A percentile compares a stretch with the other conserved stretches of the same genome.
Evolutionary conservation across 352 stramenopile species (phyloP).

Genomic region (Pythium rishiriense): DNA sequence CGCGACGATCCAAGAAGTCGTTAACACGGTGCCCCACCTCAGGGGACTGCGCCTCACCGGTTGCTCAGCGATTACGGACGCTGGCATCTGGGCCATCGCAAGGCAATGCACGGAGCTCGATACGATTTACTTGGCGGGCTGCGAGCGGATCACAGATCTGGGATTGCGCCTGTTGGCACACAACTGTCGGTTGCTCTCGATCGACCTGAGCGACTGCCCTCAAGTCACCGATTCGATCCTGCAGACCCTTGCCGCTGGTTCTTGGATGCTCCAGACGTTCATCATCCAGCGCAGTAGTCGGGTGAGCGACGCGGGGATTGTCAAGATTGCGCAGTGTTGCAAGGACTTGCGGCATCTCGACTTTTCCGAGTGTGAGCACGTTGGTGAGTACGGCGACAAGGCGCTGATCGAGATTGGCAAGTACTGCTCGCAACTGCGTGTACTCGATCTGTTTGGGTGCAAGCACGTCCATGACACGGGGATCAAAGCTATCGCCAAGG

Average conservation of each 20-base stretch:
- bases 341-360: constrained; percentile 79
- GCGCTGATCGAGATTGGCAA: constrained; percentile 88
- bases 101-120: constrained; percentile 65
- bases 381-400: constrained; percentile 93
- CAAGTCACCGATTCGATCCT: constrained; percentile 85
- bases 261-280: constrained; percentile 82
- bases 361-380: constrained; percentile 80
- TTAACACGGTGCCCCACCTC: constrained; percentile 66
- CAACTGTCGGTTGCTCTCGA: constrained; percentile 73
- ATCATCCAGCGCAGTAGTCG: constrained; percentile 78
- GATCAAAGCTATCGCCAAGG: constrained; percentile 77
- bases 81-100: constrained; percentile 85
- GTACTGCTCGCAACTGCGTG: constrained; percentile 69
- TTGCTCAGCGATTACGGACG: constrained; percentile 86
- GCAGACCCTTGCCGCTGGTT: constrained; percentile 85
- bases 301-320: constrained; percentile 83
- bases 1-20: constrained; percentile 90
- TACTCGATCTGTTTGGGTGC: constrained; percentile 88
- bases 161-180: constrained; percentile 88
- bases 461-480: constrained; percentile 85
- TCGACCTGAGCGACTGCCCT: constrained; percentile 87
- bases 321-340: constrained; percentile 88
- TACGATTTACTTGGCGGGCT: constrained; percentile 81
- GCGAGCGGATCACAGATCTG: constrained; percentile 83
- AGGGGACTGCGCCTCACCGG: constrained; percentile 60